phyloP scores from a whole-genome alignment of 495 filamentous ascomycete species.

The Lasiosphaeria miniovina region DNA sequence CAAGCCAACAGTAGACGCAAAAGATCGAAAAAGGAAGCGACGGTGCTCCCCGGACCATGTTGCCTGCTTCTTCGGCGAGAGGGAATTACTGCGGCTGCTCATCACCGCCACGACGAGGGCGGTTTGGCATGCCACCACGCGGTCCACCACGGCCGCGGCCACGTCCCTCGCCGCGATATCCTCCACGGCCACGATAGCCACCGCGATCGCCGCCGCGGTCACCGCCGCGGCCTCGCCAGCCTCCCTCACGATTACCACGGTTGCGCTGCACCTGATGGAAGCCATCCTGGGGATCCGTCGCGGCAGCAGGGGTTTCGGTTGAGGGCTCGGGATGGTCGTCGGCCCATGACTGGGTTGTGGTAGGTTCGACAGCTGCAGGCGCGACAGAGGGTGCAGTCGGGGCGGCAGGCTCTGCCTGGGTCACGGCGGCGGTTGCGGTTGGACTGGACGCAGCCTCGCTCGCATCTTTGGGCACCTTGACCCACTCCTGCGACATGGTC shows the following conservation, averaged over 20 bases:
- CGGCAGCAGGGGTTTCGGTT: slow-evolving; percentile 37
- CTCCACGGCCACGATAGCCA: slow-evolving; percentile 36
- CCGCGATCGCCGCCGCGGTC: slow-evolving; percentile 28
- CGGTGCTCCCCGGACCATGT: background rate
- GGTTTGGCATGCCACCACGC: slow-evolving; percentile 15
- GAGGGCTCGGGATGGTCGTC: slow-evolving; percentile 57
- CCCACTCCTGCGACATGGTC: slow-evolving; percentile 67
- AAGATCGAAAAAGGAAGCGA: slow-evolving; percentile 18
- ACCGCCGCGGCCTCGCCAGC: slow-evolving; percentile 51
- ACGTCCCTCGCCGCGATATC: slow-evolving; percentile 15
- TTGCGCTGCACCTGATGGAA: slow-evolving; percentile 69
- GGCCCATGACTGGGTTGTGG: slow-evolving; percentile 62
- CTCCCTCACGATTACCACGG: slow-evolving; percentile 54
- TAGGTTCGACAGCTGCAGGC: slow-evolving; percentile 27
- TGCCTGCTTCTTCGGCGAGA: slow-evolving; percentile 3
- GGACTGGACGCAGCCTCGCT: slow-evolving; percentile 71
- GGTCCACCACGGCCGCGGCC: slow-evolving; percentile 37
- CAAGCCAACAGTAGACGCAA: slow-evolving; percentile 21
- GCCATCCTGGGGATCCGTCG: slow-evolving; percentile 49
- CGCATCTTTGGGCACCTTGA: slow-evolving; percentile 62
- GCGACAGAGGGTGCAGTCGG: slow-evolving; percentile 26
- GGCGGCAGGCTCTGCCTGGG: slow-evolving; percentile 46
- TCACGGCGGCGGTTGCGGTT: slow-evolving; percentile 40
- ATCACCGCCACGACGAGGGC: slow-evolving; percentile 23
- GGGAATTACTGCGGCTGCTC: slow-evolving; percentile 20